These are phyloP conservation scores for Antitrichia curtipendula DNA, from an alignment of 225 moss, liverwort and hornwort genomes.

Conservation along the genomic window DNA sequence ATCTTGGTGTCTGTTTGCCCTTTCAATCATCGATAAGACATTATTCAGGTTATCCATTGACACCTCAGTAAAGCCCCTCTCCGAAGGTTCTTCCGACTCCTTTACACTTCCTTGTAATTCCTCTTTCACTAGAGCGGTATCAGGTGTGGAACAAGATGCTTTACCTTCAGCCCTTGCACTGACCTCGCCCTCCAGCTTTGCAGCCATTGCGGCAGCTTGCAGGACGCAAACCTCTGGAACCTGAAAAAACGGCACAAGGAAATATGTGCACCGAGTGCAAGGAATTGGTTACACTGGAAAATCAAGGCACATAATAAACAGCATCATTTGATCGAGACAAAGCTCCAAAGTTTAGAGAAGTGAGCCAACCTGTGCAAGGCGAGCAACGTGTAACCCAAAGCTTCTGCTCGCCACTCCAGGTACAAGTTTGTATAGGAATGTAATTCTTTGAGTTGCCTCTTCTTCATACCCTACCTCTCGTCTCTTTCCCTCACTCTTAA, in stretches of 20 bases:
- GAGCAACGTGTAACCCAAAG: slow-evolving; percentile 95
- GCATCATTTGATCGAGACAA: background rate
- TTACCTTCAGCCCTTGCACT: slow-evolving; percentile 24
- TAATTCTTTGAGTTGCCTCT: slow-evolving; percentile 60
- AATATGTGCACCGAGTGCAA: background rate
- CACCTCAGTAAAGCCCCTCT: background rate
- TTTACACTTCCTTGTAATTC: background rate
- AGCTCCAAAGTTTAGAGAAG: background rate
- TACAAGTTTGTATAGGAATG: slow-evolving; percentile 92
- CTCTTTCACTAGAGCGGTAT: background rate
- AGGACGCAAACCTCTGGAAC: slow-evolving; percentile 73
- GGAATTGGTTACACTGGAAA: background rate
- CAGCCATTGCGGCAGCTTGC: slow-evolving; percentile 67
- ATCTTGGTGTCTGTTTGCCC: background rate
- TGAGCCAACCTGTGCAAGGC: slow-evolving; percentile 73
- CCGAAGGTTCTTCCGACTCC: background rate
- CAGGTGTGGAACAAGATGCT: background rate
- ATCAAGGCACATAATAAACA: background rate
- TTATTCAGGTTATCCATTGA: background rate
- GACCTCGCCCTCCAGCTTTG: slow-evolving; percentile 72
- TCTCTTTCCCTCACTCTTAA: background rate
- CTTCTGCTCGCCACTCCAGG: slow-evolving; percentile 86
- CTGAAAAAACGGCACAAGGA: slow-evolving; percentile 8
- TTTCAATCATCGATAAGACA: slow-evolving; percentile 5
- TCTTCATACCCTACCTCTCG: slow-evolving; percentile 17